These are phyloP conservation scores for Cladosporium cucumerinum DNA, from an alignment of 2,329 filamentous ascomycete genomes.

Conservation along the genomic window DNA sequence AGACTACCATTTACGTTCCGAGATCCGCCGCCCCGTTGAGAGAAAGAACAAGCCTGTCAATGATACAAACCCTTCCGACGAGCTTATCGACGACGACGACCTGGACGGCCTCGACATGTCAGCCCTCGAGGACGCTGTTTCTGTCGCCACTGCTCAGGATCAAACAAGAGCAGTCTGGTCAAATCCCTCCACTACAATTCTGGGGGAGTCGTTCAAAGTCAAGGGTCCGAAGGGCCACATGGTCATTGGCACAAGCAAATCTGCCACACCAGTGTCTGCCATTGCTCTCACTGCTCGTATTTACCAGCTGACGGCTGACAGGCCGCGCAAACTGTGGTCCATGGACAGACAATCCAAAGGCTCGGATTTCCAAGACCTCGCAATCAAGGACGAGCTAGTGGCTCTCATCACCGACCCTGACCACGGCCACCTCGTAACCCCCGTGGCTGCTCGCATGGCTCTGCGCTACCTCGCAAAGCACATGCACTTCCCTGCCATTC, in stretches of 20 bases:
- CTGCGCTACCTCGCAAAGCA: conserved; percentile 25
- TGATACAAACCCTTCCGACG: neutral
- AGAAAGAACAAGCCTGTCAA: neutral
- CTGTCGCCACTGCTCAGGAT: neutral
- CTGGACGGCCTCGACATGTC: neutral
- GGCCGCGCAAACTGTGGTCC: neutral
- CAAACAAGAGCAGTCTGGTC: conserved; percentile 8
- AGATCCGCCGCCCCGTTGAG: neutral
- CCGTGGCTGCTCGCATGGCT: conserved; percentile 21
- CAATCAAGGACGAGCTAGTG: conserved; percentile 4
- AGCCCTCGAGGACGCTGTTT: neutral
- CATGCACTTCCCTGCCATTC: conserved; percentile 20
- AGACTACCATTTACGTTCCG: conserved; percentile 1
- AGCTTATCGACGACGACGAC: neutral
- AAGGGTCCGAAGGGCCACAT: neutral
- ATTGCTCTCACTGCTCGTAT: neutral
- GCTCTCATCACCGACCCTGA: neutral
- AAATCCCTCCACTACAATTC: too few species aligned
- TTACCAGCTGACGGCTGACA: neutral
- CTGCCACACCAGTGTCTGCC: neutral
- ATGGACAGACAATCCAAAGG: neutral
- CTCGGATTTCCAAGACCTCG: neutral
- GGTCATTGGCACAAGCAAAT: neutral
- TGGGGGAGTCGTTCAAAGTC: neutral
- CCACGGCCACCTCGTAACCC: conserved; percentile 13